Percentiles rank a stretch among this genome's conserved stretches.
Conservation (phyloP, 1,284 basidiomycete genomes). For the Puccinia coronata region DNA sequence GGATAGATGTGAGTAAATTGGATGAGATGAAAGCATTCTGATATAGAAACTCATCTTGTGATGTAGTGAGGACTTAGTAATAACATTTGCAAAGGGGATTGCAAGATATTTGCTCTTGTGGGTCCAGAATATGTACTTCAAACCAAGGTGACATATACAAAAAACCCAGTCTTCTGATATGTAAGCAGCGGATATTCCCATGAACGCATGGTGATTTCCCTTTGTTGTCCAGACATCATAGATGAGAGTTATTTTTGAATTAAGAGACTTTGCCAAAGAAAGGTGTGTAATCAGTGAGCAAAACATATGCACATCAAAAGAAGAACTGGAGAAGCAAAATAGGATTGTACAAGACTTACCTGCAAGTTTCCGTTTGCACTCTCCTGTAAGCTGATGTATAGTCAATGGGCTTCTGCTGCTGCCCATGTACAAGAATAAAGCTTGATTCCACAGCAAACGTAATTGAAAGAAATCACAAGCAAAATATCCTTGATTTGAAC, state of each 20-base stretch:
- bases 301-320: not conserved
- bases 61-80: no score
- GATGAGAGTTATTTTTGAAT: slow-evolving; percentile 3
- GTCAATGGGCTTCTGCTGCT: not conserved
- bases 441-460: not conserved
- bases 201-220: slow-evolving; percentile 14
- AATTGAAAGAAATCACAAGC: not conserved
- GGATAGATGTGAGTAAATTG: not conserved
- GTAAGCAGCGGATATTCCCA: slow-evolving; percentile 22
- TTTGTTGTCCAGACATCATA: slow-evolving; percentile 30
- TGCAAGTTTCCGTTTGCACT: not conserved
- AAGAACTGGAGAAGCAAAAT: no score
- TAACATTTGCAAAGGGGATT: not conserved
- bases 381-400: not conserved
- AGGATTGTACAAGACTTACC: no score
- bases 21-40: not conserved
- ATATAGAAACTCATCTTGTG: slow-evolving; percentile 19
- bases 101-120: not conserved
- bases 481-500: not conserved
- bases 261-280: no score
- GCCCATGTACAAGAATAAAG: slow-evolving; percentile 1
- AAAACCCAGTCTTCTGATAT: not conserved
- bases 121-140: slow-evolving; percentile 10
- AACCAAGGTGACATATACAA: not conserved
- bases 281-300: no score